Conservation (phyloP, 2,329 filamentous ascomycete genomes). For the Gliomastix tumulicola region DNA sequence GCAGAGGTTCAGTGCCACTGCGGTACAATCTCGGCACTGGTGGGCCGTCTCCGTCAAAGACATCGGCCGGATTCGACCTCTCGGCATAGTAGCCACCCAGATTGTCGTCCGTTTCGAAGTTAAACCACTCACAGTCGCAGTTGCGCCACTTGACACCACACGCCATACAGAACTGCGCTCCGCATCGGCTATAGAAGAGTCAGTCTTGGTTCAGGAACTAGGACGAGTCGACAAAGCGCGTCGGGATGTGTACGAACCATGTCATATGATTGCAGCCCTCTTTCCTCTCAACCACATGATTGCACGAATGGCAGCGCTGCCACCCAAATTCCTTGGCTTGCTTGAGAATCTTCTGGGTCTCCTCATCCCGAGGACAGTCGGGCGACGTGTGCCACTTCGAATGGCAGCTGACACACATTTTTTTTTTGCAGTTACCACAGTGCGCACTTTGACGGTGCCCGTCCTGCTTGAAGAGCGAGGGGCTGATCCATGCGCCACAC, state of each 20-base stretch:
- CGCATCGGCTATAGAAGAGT: slow-evolving; percentile 57
- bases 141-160: slow-evolving; percentile 78
- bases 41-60: slow-evolving; percentile 10
- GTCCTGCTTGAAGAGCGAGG: slow-evolving; percentile 54
- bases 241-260: no score
- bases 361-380: slow-evolving; percentile 67
- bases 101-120: slow-evolving; percentile 36
- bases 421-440: slow-evolving; percentile 65
- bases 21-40: slow-evolving; percentile 16
- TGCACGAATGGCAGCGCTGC: slow-evolving; percentile 71
- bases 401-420: slow-evolving; percentile 69
- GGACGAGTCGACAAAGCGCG: background rate
- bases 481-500: slow-evolving; percentile 77
- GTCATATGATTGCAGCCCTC: slow-evolving; percentile 87
- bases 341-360: slow-evolving; percentile 54
- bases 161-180: slow-evolving; percentile 80
- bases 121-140: slow-evolving; percentile 79
- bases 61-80: no score
- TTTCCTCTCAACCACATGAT: slow-evolving; percentile 66
- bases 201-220: no score
- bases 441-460: slow-evolving; percentile 58
- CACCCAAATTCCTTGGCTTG: slow-evolving; percentile 63
- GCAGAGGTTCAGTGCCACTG: no score
- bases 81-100: no score
- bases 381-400: slow-evolving; percentile 63